These are phyloP conservation scores for Lophiotrema nucula DNA, from an alignment of 495 filamentous ascomycete species.

Conservation along the genomic window DNA sequence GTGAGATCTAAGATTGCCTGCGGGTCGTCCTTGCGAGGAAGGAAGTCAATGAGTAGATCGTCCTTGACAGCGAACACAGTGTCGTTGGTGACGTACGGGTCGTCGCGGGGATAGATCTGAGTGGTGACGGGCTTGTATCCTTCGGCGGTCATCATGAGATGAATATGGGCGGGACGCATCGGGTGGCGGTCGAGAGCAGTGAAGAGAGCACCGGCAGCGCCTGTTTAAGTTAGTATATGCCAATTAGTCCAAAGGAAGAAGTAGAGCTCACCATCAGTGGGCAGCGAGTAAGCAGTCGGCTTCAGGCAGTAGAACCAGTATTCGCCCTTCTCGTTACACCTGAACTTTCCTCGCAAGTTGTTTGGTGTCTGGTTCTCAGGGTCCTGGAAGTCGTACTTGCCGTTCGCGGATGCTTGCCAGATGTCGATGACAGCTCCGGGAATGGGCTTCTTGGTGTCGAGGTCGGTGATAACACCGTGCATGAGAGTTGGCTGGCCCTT, in stretches of 20 bases:
- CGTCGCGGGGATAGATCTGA: conserved; percentile 63
- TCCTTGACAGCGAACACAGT: conserved; percentile 68
- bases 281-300: conserved; percentile 77
- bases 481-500: conserved; percentile 67
- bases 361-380: conserved; percentile 68
- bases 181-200: conserved; percentile 66
- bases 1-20: conserved; percentile 41
- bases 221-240: conserved; percentile 6
- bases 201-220: conserved; percentile 68
- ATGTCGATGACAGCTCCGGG: conserved; percentile 72
- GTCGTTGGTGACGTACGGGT: conserved; percentile 61
- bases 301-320: conserved; percentile 82
- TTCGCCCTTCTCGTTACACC: conserved; percentile 68
- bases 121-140: conserved; percentile 55
- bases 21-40: conserved; percentile 47
- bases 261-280: conserved; percentile 55
- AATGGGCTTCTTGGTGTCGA: conserved; percentile 70
- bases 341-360: conserved; percentile 84
- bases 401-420: conserved; percentile 83
- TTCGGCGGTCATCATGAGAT: conserved; percentile 43
- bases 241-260: not conserved
- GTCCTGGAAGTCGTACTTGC: conserved; percentile 89
- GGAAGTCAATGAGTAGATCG: conserved; percentile 63
- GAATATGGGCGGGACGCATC: conserved; percentile 46
- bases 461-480: conserved; percentile 72